These are phyloP conservation scores for Stipa capillata DNA, from an alignment of 176 grass and related monocot species.

Conservation along the genomic window DNA sequence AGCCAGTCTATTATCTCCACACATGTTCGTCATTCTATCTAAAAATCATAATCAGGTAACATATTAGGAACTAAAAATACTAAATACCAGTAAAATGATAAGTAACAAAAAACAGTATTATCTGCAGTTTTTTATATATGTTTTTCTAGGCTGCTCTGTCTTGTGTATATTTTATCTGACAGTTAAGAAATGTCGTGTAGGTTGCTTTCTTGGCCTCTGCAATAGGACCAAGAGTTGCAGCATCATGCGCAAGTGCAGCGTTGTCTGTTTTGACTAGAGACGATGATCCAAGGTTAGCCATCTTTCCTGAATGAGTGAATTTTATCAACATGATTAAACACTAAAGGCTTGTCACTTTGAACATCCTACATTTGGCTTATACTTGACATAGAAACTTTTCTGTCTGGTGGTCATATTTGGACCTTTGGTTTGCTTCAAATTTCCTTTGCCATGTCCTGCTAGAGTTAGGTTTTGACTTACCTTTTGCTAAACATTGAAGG, in stretches of 20 bases:
- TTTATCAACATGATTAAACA: constrained; percentile 9
- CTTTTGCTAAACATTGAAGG: constrained; percentile 45
- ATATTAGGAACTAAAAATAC: background rate
- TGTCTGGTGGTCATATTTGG: background rate
- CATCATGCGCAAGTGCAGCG: constrained; percentile 72
- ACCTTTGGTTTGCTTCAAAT: background rate
- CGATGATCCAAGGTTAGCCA: constrained; percentile 65
- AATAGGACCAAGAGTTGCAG: constrained; percentile 94
- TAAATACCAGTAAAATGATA: background rate
- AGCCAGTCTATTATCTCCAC: no score
- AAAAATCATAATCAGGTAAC: no score
- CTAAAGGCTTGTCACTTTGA: background rate
- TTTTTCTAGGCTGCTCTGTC: background rate
- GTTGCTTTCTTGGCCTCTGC: constrained; percentile 88
- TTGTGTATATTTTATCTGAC: constrained; percentile 18
- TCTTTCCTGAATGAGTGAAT: constrained; percentile 15
- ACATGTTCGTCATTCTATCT: no score
- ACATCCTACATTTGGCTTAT: background rate
- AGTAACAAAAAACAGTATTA: background rate
- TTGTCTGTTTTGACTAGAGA: constrained; percentile 70
- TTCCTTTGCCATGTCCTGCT: background rate
- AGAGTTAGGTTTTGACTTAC: constrained; percentile 11
- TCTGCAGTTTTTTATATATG: no score
- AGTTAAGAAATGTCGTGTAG: constrained; percentile 28
- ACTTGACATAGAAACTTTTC: background rate